These are phyloP conservation scores for Serendipita indica DNA, from an alignment of 768 basidiomycete species.

Conservation along the genomic window DNA sequence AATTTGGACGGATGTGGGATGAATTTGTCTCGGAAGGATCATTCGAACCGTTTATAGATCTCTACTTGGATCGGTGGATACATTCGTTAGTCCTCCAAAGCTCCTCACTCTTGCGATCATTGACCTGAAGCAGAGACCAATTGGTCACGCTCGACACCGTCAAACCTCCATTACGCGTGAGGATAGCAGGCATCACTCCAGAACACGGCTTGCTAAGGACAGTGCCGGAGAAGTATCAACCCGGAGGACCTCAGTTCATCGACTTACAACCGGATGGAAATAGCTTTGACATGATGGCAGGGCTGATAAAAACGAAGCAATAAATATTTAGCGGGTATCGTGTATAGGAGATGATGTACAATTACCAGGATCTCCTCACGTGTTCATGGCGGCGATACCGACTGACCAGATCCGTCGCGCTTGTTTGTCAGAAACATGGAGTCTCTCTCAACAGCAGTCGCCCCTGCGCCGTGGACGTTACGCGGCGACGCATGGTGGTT, in stretches of 20 bases:
- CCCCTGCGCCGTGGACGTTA: background rate
- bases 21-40: constrained; percentile 53
- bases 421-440: too few relatives aligned
- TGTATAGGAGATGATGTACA: too few relatives aligned
- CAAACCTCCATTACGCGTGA: constrained; percentile 49
- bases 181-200: constrained; percentile 71
- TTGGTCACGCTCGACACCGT: constrained; percentile 68
- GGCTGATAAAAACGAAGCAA: constrained; percentile 50
- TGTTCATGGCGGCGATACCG: too few relatives aligned
- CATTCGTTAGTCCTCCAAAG: constrained; percentile 58
- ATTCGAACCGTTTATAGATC: constrained; percentile 67
- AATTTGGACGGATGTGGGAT: constrained; percentile 69
- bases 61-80: constrained; percentile 73
- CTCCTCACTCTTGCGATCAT: background rate
- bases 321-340: too few relatives aligned
- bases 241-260: constrained; percentile 37
- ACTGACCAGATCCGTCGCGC: too few relatives aligned
- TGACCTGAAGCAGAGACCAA: constrained; percentile 42
- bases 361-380: too few relatives aligned
- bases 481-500: background rate
- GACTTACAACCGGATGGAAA: constrained; percentile 96
- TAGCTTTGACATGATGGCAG: constrained; percentile 88
- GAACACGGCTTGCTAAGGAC: constrained; percentile 84
- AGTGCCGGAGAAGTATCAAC: constrained; percentile 35
- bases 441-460: too few relatives aligned